Percentiles rank a stretch among this genome's conserved stretches.
Evolutionary conservation across 148 eudicot genomes (phyloP).

Genomic region (Rhododendron kiyosumense): DNA sequence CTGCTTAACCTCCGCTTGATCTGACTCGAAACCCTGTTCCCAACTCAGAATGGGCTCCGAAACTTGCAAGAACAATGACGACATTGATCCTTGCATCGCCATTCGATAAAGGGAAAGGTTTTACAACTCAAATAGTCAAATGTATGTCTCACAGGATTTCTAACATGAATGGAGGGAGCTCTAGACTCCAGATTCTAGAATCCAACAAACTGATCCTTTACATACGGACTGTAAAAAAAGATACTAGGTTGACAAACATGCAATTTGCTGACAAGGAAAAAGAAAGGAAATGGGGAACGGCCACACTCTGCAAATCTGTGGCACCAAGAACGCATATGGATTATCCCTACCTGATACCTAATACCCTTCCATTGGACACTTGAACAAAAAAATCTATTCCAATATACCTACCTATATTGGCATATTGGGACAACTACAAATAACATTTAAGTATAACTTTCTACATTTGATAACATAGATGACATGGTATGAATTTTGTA

Average conservation of each 20-base stretch:
- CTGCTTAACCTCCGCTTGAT: not conserved
- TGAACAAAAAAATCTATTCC: not conserved
- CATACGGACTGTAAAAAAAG: not conserved
- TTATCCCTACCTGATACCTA: not conserved
- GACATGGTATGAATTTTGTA: not conserved
- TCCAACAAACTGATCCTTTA: not conserved
- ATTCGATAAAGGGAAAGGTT: not conserved
- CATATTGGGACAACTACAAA: not conserved
- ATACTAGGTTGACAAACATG: not conserved
- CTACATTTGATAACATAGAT: not conserved
- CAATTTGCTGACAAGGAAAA: not conserved
- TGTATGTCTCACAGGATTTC: not conserved
- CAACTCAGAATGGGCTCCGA: not conserved
- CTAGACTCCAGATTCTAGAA: not conserved
- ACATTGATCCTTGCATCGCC: not conserved
- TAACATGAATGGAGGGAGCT: not conserved
- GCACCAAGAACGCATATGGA: not conserved
- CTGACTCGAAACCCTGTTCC: not conserved
- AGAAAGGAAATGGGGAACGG: not conserved
- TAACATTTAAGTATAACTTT: not conserved
- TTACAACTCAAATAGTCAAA: not conserved
- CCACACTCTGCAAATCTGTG: not conserved
- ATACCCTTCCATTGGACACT: not conserved
- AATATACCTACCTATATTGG: not conserved
- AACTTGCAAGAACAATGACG: not conserved